phyloP scores from a whole-genome alignment of 805 yeast species.

The Jamesozyma lodderae region DNA sequence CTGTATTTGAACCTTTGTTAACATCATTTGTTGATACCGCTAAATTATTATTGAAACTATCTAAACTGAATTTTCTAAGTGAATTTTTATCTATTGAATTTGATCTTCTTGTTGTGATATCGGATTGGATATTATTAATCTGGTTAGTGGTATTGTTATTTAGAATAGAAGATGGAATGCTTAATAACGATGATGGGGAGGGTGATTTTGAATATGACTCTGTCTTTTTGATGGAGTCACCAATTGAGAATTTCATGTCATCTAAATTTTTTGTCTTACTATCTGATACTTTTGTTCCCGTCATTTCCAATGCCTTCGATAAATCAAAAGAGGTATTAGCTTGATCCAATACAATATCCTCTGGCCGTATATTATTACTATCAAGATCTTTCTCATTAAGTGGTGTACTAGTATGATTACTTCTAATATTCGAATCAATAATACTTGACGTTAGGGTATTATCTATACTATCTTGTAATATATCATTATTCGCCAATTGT shows the following conservation, averaged over 20 bases:
- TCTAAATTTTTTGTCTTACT: too few relatives aligned
- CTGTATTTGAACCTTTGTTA: not conserved
- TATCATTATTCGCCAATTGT: too few relatives aligned
- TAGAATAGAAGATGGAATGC: not conserved
- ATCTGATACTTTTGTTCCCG: not conserved
- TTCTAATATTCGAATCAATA: too few relatives aligned
- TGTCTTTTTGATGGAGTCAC: too few relatives aligned
- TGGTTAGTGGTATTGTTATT: not conserved
- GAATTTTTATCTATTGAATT: not conserved
- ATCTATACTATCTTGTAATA: too few relatives aligned
- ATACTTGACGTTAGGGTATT: too few relatives aligned
- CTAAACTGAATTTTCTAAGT: constrained; percentile 1
- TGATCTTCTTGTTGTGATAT: not conserved
- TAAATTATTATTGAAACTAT: not conserved
- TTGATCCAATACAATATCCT: not conserved
- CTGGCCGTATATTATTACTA: too few relatives aligned
- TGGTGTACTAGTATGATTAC: too few relatives aligned
- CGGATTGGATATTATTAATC: not conserved
- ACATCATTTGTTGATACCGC: not conserved
- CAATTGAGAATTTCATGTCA: too few relatives aligned
- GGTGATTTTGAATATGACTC: not conserved
- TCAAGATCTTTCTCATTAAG: too few relatives aligned
- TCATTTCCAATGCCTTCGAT: constrained; percentile 6
- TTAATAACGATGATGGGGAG: not conserved
- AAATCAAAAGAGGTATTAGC: constrained; percentile 5